A percentile compares a stretch with the other conserved stretches of the same genome.
Evolutionary conservation across 1,284 basidiomycete species (phyloP).

Genomic region (Polyporus tsugae): DNA sequence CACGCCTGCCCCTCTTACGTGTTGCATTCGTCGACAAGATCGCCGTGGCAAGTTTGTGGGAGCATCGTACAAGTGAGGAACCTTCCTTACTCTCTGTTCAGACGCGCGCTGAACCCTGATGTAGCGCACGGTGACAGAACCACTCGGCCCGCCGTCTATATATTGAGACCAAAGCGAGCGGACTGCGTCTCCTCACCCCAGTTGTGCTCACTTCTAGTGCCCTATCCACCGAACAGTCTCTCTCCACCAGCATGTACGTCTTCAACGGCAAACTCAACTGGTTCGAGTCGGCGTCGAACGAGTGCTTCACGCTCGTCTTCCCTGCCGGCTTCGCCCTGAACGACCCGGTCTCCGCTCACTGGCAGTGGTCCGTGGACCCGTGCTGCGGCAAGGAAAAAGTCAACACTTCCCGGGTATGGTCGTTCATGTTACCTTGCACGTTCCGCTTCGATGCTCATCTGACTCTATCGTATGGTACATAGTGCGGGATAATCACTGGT

Average conservation of each 20-base stretch:
- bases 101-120: not conserved
- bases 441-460: not conserved
- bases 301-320: not conserved
- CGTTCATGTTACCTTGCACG: not conserved
- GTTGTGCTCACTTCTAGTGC: not conserved
- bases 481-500: not conserved
- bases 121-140: not conserved
- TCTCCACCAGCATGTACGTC: not conserved
- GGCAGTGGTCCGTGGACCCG: not conserved
- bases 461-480: too few species aligned
- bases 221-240: not conserved
- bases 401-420: not conserved
- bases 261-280: not conserved
- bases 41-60: not conserved
- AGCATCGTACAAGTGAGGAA: not conserved
- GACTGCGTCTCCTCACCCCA: not conserved
- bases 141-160: not conserved
- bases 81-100: not conserved
- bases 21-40: too few species aligned
- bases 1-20: not conserved
- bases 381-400: not conserved
- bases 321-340: not conserved
- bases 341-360: not conserved
- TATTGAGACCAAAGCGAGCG: not conserved
- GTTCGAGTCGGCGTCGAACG: not conserved